Conservation (phyloP, 164 flowering plant genomes). For the Buxus sempervirens region DNA sequence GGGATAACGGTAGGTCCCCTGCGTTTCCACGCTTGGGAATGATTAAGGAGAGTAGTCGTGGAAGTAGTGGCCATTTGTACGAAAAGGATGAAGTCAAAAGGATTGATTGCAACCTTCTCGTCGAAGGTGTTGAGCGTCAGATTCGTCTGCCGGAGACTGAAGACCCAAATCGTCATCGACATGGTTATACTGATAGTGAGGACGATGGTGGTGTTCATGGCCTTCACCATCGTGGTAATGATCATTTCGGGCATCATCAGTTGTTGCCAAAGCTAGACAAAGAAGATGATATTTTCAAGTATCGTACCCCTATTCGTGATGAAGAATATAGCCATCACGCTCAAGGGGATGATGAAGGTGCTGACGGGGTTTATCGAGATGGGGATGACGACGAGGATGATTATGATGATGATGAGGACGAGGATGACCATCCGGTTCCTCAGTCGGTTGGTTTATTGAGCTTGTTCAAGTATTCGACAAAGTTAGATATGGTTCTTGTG, state of each 20-base stretch:
- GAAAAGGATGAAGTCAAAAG: slow-evolving; percentile 27
- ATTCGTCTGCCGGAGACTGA: slow-evolving; percentile 9
- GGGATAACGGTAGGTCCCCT: slow-evolving; percentile 8
- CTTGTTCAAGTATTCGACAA: slow-evolving; percentile 62
- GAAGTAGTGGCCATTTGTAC: slow-evolving; percentile 27
- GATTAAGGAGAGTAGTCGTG: slow-evolving; percentile 12
- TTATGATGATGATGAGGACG: slow-evolving; percentile 32
- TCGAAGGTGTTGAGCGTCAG: slow-evolving; percentile 21
- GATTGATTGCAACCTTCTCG: slow-evolving; percentile 16
- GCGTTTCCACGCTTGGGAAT: slow-evolving; percentile 10
- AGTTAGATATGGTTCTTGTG: slow-evolving; percentile 51
- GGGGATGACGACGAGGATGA: slow-evolving; percentile 13
- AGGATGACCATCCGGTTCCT: slow-evolving; percentile 27
- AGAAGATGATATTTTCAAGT: not conserved
- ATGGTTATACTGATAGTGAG: slow-evolving; percentile 12
- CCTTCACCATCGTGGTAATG: slow-evolving; percentile 1
- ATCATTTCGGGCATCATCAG: slow-evolving; percentile 11
- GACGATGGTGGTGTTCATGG: not conserved
- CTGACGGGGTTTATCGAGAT: too few relatives aligned
- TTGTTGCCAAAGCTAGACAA: not conserved
- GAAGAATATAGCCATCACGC: slow-evolving; percentile 4
- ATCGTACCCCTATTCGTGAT: slow-evolving; percentile 5
- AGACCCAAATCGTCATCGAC: slow-evolving; percentile 6
- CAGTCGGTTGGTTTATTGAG: slow-evolving; percentile 46
- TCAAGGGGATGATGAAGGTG: too few relatives aligned